A percentile compares a stretch with the other conserved stretches of the same genome.
These are phyloP conservation scores for Phalaenopsis aphrodite DNA, from an alignment of 106 monocot genomes.

Conservation along the genomic window DNA sequence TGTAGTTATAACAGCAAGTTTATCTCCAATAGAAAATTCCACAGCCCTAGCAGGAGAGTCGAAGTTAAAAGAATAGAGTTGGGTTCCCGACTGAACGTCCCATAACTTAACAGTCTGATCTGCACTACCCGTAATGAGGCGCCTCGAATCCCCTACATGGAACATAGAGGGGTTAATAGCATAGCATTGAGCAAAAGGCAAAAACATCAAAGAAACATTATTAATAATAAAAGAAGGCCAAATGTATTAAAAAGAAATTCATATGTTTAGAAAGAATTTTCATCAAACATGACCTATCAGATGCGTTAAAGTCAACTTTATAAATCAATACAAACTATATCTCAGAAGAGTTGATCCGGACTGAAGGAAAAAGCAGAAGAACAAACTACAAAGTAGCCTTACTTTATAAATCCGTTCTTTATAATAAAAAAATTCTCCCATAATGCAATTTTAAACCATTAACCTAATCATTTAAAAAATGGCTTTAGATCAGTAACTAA, in stretches of 20 bases:
- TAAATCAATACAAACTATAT: not conserved
- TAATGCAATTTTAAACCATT: not conserved
- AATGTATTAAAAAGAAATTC: not conserved
- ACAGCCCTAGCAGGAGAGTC: constrained; percentile 80
- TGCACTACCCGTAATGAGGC: constrained; percentile 74
- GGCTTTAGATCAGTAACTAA: not conserved
- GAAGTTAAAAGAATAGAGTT: constrained; percentile 69
- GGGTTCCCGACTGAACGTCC: constrained; percentile 76
- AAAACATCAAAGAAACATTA: not conserved
- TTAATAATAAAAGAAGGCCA: not conserved
- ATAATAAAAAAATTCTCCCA: too few relatives aligned
- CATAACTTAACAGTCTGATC: constrained; percentile 82
- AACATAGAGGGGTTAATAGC: not conserved
- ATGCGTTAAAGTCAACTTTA: not conserved
- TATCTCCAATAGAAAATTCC: constrained; percentile 83
- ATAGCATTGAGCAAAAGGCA: not conserved
- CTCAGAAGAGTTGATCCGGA: not conserved
- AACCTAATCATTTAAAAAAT: not conserved
- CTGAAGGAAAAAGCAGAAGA: not conserved
- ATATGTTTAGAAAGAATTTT: not conserved
- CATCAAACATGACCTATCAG: not conserved
- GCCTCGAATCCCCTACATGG: constrained; percentile 65
- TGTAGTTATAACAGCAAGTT: constrained; percentile 68
- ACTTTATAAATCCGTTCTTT: too few relatives aligned
- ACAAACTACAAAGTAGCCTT: not conserved